Evolutionary conservation across 345 rosid genomes (phyloP).

Genomic region (Eucalyptus polyanthemos): DNA sequence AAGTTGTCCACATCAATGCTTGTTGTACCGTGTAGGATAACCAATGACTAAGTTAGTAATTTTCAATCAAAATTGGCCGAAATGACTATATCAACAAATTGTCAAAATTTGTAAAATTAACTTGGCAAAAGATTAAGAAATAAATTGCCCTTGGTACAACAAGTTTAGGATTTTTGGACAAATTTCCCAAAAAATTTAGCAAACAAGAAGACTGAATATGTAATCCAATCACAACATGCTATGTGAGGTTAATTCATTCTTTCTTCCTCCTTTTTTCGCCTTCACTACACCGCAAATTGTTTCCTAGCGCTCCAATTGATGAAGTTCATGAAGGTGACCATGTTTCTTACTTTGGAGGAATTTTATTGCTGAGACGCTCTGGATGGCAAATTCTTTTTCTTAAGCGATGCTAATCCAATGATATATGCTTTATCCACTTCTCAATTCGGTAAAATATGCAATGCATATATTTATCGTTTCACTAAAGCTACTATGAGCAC

Average conservation of each 20-base stretch:
- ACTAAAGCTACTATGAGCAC: not conserved
- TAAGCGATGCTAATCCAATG: not conserved
- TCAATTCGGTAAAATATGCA: not conserved
- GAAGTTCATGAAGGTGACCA: not conserved
- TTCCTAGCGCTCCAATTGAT: not conserved
- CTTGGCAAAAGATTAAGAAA: not conserved
- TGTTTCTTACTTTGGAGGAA: not conserved
- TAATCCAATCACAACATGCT: not conserved
- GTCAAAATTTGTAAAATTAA: no score
- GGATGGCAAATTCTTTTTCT: not conserved
- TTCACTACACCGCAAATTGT: not conserved
- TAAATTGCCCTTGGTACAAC: not conserved
- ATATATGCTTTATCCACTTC: not conserved
- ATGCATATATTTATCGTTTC: not conserved
- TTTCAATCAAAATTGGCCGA: rapidly evolving
- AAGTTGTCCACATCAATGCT: no score
- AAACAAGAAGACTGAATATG: not conserved
- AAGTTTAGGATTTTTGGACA: not conserved
- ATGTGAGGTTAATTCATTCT: not conserved
- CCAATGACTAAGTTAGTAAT: no score
- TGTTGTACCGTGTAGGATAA: not conserved
- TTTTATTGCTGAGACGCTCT: not conserved
- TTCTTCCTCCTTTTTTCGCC: no score
- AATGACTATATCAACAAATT: not conserved
- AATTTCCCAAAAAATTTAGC: not conserved